Evolutionary conservation across 176 grass and related monocot species (phyloP).

Genomic region (Raddia distichophylla): DNA sequence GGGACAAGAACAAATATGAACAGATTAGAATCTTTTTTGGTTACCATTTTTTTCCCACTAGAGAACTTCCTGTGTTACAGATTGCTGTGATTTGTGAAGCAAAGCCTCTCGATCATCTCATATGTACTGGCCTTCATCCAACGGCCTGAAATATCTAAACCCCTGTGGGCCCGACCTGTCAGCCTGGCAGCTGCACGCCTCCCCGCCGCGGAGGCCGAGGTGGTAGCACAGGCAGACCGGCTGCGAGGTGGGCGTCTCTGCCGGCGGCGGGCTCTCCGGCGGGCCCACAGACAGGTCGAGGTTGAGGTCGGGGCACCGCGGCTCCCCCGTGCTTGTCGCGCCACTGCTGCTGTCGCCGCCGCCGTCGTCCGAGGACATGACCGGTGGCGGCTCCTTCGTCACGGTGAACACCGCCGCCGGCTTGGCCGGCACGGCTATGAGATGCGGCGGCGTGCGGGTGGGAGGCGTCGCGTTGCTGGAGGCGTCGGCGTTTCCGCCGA

Average conservation of each 20-base stretch:
- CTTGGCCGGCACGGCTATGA: neutral
- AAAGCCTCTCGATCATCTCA: conserved; percentile 12
- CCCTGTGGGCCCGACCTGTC: conserved; percentile 32
- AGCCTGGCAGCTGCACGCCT: conserved; percentile 62
- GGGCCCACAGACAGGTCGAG: conserved; percentile 74
- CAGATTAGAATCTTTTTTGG: neutral
- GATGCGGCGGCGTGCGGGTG: neutral
- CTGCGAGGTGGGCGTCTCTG: conserved; percentile 47
- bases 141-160: conserved; percentile 58
- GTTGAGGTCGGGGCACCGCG: conserved; percentile 86
- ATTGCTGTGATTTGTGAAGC: conserved; percentile 23
- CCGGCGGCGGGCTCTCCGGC: conserved; percentile 38
- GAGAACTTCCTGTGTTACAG: conserved; percentile 37
- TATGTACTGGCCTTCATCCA: conserved; percentile 75
- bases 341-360: conserved; percentile 44
- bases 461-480: neutral
- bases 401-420: neutral
- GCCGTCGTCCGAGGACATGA: conserved; percentile 30
- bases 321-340: conserved; percentile 51
- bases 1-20: neutral
- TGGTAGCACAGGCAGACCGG: conserved; percentile 75
- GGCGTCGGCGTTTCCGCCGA: neutral
- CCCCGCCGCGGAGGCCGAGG: conserved; percentile 60
- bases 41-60: neutral
- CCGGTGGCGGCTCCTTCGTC: neutral